Conservation (phyloP, 2,329 filamentous ascomycete genomes). For the Cordyceps fumosorosea region DNA sequence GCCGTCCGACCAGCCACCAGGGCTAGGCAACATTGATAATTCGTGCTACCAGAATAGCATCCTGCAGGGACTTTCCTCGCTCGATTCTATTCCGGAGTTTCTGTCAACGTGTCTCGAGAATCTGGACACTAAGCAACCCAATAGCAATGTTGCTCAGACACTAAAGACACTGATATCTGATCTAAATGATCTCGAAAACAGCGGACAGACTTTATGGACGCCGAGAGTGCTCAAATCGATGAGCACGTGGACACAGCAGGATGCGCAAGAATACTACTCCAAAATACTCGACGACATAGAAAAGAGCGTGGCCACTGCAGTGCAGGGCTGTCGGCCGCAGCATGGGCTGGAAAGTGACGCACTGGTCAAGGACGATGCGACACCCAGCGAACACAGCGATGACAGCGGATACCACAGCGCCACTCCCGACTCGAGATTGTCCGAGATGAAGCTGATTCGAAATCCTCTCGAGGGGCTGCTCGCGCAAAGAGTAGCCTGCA, state of each 20-base stretch:
- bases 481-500: constrained; percentile 84
- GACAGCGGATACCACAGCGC: constrained; percentile 52
- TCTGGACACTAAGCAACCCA: constrained; percentile 21
- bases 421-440: constrained; percentile 30
- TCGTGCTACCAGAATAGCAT: constrained; percentile 98
- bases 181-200: constrained; percentile 62
- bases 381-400: constrained; percentile 44
- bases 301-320: constrained; percentile 58
- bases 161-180: constrained; percentile 62
- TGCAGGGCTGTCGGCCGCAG: constrained; percentile 21
- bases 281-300: constrained; percentile 83
- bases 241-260: constrained; percentile 93
- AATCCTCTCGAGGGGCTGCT: constrained; percentile 85
- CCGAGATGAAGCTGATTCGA: constrained; percentile 36
- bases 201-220: constrained; percentile 75
- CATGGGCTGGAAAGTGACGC: constrained; percentile 35
- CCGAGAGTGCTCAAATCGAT: constrained; percentile 78
- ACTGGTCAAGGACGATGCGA: constrained; percentile 32
- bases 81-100: constrained; percentile 63
- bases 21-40: constrained; percentile 87
- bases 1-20: constrained; percentile 46
- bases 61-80: constrained; percentile 73
- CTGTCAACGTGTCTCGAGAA: constrained; percentile 41
- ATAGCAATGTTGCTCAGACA: constrained; percentile 36
- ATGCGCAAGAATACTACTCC: constrained; percentile 95